Evolutionary conservation across 345 rosid species (phyloP).

Genomic region (Eucalyptus regnans): DNA sequence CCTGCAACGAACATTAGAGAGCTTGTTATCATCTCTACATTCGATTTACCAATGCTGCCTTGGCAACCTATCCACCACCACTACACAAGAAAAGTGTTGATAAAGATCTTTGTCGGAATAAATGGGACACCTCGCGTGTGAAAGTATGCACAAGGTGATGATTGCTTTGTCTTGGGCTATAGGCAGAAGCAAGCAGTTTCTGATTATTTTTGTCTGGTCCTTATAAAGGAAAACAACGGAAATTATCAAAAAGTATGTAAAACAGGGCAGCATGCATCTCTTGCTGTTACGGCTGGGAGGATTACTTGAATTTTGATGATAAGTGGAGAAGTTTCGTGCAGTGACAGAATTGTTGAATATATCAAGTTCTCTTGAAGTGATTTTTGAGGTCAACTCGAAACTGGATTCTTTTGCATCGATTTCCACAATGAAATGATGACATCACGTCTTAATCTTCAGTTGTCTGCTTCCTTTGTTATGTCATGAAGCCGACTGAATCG

Average conservation of each 20-base stretch:
- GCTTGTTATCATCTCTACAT: background rate
- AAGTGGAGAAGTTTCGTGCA: background rate
- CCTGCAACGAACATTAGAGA: background rate
- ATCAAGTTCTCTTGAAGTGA: fast-evolving
- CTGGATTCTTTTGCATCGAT: background rate
- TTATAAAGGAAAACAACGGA: background rate
- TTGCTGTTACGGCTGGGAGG: background rate
- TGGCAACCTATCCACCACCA: background rate
- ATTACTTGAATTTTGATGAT: background rate
- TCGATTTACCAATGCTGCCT: background rate
- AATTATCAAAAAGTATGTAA: no score
- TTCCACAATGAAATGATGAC: no score
- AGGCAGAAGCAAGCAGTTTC: no score
- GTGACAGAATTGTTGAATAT: background rate
- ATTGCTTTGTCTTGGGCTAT: no score
- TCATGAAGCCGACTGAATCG: no score
- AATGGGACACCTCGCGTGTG: background rate
- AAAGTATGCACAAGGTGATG: no score
- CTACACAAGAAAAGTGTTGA: background rate
- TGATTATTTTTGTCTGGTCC: background rate
- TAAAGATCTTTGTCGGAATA: no score
- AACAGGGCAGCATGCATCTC: background rate
- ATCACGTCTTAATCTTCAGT: no score
- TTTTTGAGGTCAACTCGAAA: background rate
- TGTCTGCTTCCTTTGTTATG: no score